phyloP scores from a whole-genome alignment of 1,139 yeast genomes.

The Yamadazyma sp. region DNA sequence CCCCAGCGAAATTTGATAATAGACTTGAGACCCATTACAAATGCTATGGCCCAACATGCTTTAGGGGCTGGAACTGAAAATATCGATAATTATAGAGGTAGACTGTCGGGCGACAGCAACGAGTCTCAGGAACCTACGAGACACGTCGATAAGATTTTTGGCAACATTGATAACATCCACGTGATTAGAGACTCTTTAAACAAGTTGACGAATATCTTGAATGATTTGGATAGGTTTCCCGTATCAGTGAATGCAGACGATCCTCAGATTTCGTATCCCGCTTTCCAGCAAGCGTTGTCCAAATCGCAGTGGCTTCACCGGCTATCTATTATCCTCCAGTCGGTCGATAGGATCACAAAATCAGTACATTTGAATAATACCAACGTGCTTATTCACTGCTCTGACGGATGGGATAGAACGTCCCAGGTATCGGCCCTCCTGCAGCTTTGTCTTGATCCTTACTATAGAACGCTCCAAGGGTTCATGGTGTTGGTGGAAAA shows the following conservation, averaged over 20 bases:
- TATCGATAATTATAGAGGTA: conserved; percentile 74
- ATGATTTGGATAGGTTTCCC: conserved; percentile 63
- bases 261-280: conserved; percentile 21
- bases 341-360: conserved; percentile 76
- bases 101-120: conserved; percentile 11
- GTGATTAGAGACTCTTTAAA: conserved; percentile 85
- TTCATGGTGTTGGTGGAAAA: conserved; percentile 84
- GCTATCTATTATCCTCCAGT: conserved; percentile 64
- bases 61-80: conserved; percentile 96
- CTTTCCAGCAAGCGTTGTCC: conserved; percentile 46
- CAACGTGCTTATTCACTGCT: conserved; percentile 85
- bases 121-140: conserved; percentile 12
- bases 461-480: conserved; percentile 82
- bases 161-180: conserved; percentile 94
- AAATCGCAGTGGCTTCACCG: conserved; percentile 83
- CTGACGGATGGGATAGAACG: conserved; percentile 99
- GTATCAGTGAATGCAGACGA: conserved; percentile 17
- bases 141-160: conserved; percentile 60
- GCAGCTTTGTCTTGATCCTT: conserved; percentile 88
- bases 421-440: conserved; percentile 84
- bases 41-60: conserved; percentile 96
- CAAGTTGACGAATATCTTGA: conserved; percentile 60
- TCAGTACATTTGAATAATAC: conserved; percentile 80
- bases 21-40: conserved; percentile 89
- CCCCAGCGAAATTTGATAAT: conserved; percentile 71